Conservation (phyloP, 1,139 yeast species). For the Blastobotrys proliferans region DNA sequence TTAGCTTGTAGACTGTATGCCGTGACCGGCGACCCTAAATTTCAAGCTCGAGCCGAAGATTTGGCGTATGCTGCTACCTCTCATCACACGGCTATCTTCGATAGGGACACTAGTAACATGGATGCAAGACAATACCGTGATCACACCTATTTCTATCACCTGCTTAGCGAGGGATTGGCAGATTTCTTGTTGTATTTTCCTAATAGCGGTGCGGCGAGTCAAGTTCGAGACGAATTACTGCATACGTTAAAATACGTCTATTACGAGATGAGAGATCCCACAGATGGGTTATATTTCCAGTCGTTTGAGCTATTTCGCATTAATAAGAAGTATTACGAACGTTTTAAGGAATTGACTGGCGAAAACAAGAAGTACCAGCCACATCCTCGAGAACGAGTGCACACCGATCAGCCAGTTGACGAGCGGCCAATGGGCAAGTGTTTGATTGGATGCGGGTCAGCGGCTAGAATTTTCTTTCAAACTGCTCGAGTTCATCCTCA, state of each 20-base stretch:
- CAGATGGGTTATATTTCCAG: conserved; percentile 59
- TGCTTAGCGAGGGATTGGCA: conserved; percentile 64
- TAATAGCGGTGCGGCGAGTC: conserved; percentile 22
- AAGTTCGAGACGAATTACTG: conserved; percentile 26
- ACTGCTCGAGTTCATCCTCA: conserved; percentile 55
- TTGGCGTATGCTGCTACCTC: conserved; percentile 59
- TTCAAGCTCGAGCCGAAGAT: conserved; percentile 55
- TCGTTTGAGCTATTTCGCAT: conserved; percentile 59
- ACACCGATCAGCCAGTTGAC: conserved; percentile 39
- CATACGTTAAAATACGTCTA: conserved; percentile 34
- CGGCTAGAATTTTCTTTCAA: conserved; percentile 66
- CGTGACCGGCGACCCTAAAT: conserved; percentile 50
- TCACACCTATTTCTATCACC: conserved; percentile 58
- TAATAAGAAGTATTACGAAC: conserved; percentile 48
- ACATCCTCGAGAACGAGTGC: conserved; percentile 46
- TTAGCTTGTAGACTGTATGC: conserved; percentile 51
- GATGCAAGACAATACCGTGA: conserved; percentile 63
- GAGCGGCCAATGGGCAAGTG: conserved; percentile 47
- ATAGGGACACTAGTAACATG: conserved; percentile 54
- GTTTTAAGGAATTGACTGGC: conserved; percentile 47
- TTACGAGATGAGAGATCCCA: conserved; percentile 54
- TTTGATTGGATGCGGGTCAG: conserved; percentile 61
- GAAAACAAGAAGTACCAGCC: conserved; percentile 50
- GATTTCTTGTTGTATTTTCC: conserved; percentile 53
- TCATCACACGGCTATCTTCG: conserved; percentile 54